Percentiles rank a stretch among this genome's conserved stretches.
These are phyloP conservation scores for Gloeophyllum trabeum DNA, from an alignment of 768 basidiomycete genomes.

Conservation along the genomic window DNA sequence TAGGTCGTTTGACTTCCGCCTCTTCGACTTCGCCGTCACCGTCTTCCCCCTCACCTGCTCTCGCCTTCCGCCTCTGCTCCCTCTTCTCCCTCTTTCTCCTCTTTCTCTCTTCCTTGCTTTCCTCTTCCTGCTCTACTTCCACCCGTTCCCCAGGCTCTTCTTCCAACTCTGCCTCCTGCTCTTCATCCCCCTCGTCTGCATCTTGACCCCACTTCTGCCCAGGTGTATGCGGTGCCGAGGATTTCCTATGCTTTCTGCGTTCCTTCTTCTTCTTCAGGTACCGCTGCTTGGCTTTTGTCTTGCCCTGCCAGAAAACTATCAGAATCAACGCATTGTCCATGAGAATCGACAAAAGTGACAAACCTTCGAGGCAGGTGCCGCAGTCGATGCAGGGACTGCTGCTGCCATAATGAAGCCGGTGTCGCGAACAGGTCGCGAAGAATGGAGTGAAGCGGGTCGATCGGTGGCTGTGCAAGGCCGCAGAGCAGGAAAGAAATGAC, in stretches of 20 bases:
- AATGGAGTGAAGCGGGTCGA: too few species aligned
- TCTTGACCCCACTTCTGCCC: conserved; percentile 12
- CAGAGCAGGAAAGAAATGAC: too few species aligned
- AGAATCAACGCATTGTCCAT: too few species aligned
- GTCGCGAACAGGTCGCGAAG: too few species aligned
- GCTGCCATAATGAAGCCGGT: too few species aligned
- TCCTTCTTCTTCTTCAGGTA: conserved; percentile 68
- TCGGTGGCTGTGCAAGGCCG: too few species aligned
- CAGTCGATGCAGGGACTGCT: too few species aligned
- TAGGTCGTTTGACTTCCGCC: too few species aligned
- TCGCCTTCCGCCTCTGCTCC: conserved; percentile 1
- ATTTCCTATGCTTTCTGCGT: conserved; percentile 41
- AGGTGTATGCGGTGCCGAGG: conserved; percentile 15
- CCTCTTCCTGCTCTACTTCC: conserved; percentile 1
- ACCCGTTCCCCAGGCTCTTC: conserved; percentile 4
- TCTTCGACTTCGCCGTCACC: conserved; percentile 6
- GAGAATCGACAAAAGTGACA: too few species aligned
- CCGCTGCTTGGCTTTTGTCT: conserved; percentile 62
- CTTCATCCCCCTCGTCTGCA: conserved; percentile 9
- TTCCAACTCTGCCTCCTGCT: conserved; percentile 12
- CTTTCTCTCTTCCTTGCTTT: conserved; percentile 2
- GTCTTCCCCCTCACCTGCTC: conserved; percentile 1
- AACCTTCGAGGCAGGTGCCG: too few species aligned
- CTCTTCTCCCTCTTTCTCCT: conserved; percentile 2
- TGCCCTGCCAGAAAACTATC: conserved; percentile 22